Percentiles rank a stretch among this genome's conserved stretches.
Evolutionary conservation across 2,329 filamentous ascomycete genomes (phyloP).

Genomic region (Knoxdaviesia proteae): DNA sequence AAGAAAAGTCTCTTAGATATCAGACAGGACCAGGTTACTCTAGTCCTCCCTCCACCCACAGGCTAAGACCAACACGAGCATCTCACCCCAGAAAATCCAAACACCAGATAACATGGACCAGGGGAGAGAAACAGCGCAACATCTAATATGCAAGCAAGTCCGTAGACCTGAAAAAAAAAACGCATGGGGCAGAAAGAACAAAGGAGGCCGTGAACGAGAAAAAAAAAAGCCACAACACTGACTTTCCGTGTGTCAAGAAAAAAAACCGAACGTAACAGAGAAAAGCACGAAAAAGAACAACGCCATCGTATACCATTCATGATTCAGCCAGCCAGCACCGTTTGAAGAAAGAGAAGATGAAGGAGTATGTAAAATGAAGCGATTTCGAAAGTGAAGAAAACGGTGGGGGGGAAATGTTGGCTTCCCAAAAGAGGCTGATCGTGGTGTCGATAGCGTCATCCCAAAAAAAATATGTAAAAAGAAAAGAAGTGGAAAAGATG

Average conservation of each 20-base stretch:
- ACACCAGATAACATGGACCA: too few species aligned
- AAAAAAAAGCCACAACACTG: slow-evolving; percentile 2
- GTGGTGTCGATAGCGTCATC: too few species aligned
- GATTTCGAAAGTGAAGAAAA: background rate
- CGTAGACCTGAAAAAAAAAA: background rate
- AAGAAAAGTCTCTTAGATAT: too few species aligned
- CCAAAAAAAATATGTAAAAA: background rate
- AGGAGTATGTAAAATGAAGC: background rate
- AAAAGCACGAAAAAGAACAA: slow-evolving; percentile 1
- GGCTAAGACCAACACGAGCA: too few species aligned
- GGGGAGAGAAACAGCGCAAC: too few species aligned
- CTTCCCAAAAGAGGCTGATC: too few species aligned
- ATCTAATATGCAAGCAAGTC: too few species aligned
- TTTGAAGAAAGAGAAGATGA: background rate
- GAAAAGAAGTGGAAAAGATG: slow-evolving; percentile 1
- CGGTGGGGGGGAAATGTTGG: background rate
- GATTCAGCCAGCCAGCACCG: too few species aligned
- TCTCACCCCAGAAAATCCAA: too few species aligned
- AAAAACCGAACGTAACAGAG: slow-evolving; percentile 3
- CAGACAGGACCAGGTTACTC: too few species aligned
- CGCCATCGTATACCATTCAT: background rate
- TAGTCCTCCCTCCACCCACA: too few species aligned
- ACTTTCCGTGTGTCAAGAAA: slow-evolving; percentile 2
- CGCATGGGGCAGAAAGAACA: background rate
- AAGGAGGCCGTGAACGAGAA: slow-evolving; percentile 1